phyloP scores from a whole-genome alignment of 257 asterid species.

The Gentiana macrophylla region DNA sequence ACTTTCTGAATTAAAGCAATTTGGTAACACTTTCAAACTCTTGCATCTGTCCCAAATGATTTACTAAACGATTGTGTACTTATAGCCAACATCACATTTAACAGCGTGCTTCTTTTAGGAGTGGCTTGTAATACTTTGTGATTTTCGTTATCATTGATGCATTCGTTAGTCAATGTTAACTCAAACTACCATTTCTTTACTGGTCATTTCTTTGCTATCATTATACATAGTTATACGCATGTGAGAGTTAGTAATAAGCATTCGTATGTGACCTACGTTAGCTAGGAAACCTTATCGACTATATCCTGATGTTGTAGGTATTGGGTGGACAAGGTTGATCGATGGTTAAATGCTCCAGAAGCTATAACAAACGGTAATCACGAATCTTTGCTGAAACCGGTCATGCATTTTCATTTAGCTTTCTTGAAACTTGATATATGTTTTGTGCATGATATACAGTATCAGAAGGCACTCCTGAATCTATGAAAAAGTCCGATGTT shows the following conservation, averaged over 20 bases:
- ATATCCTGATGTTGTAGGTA: constrained; percentile 30
- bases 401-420: constrained; percentile 4
- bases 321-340: constrained; percentile 77
- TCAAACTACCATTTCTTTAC: no score
- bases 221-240: not conserved
- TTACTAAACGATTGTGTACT: no score
- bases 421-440: not conserved
- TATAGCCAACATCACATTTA: no score
- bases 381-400: not conserved
- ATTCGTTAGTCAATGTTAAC: no score
- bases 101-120: no score
- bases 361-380: constrained; percentile 42
- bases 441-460: constrained; percentile 9
- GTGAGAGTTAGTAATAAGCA: not conserved
- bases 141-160: no score
- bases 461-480: constrained; percentile 54
- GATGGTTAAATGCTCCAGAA: constrained; percentile 45
- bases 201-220: not conserved
- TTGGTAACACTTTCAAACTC: no score
- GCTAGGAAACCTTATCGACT: no score
- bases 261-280: no score
- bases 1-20: not conserved
- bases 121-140: no score
- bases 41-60: no score
- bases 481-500: constrained; percentile 45